Percentiles rank a stretch among this genome's conserved stretches.
Evolutionary conservation across 2,329 filamentous ascomycete species (phyloP).

Genomic region (Sclerotiophoma versabilis): DNA sequence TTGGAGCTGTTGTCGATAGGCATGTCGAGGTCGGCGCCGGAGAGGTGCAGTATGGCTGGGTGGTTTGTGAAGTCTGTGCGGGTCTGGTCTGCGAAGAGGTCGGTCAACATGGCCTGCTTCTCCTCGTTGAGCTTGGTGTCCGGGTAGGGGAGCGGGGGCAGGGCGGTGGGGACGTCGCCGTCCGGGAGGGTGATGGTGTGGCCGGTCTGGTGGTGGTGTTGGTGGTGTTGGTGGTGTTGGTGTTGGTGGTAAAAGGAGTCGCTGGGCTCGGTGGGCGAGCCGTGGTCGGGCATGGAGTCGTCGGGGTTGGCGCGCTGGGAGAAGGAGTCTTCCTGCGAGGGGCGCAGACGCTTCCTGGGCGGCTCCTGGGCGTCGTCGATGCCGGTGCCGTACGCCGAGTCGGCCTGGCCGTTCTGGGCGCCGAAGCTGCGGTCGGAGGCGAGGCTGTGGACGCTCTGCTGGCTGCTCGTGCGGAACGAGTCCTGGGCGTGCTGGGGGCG

Average conservation of each 20-base stretch:
- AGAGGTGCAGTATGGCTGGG: constrained; percentile 77
- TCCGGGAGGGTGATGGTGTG: constrained; percentile 56
- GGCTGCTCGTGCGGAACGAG: constrained; percentile 75
- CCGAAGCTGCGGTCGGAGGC: constrained; percentile 77
- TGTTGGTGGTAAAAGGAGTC: constrained; percentile 68
- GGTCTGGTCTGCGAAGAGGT: constrained; percentile 64
- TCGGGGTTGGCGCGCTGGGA: constrained; percentile 55
- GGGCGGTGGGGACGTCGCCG: constrained; percentile 64
- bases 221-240: constrained; percentile 52
- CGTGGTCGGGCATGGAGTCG: constrained; percentile 63
- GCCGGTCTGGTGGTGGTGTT: constrained; percentile 55
- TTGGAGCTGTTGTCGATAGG: constrained; percentile 89
- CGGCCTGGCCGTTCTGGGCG: constrained; percentile 57
- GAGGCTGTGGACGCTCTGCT: constrained; percentile 77
- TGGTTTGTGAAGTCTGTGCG: constrained; percentile 75
- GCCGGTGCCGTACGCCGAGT: constrained; percentile 72
- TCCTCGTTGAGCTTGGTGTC: constrained; percentile 71
- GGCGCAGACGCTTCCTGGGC: constrained; percentile 76
- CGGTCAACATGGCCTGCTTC: constrained; percentile 84
- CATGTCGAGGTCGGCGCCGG: constrained; percentile 83
- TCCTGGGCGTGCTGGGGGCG: constrained; percentile 66
- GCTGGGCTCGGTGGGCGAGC: constrained; percentile 78
- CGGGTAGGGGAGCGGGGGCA: constrained; percentile 69
- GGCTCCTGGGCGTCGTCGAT: constrained; percentile 70
- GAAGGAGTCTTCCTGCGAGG: constrained; percentile 51